Percentiles rank a stretch among this genome's conserved stretches.
Conservation (phyloP, 371 early-diverging fungal species). For the Mucor lusitanicus region DNA sequence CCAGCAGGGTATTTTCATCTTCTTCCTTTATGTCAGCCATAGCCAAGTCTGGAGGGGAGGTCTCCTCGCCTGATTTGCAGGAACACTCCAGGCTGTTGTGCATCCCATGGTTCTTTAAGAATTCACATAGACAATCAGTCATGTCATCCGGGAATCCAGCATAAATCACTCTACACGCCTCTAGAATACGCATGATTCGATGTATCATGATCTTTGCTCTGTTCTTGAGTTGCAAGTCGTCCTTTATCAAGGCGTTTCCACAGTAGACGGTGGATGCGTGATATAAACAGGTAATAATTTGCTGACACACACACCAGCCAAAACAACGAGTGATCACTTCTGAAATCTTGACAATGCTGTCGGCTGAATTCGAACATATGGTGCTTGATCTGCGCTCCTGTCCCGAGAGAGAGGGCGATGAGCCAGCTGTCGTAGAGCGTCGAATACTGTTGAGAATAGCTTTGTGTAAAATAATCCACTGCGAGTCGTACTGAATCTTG, state of each 20-base stretch:
- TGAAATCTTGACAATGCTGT: constrained; percentile 22
- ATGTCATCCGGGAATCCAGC: constrained; percentile 40
- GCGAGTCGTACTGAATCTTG: constrained; percentile 33
- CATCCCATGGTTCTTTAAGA: constrained; percentile 23
- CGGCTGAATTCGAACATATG: constrained; percentile 28
- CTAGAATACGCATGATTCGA: constrained; percentile 27
- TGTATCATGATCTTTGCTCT: constrained; percentile 25
- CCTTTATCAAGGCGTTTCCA: constrained; percentile 20
- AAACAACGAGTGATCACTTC: constrained; percentile 28
- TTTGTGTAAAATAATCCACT: constrained; percentile 38
- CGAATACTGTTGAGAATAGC: constrained; percentile 16
- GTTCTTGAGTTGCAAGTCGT: constrained; percentile 8
- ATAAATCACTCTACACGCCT: constrained; percentile 19
- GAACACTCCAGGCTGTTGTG: constrained; percentile 17
- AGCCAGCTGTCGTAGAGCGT: not conserved
- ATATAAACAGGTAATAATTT: constrained; percentile 29
- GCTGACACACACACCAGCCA: constrained; percentile 44
- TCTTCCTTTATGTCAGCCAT: not conserved
- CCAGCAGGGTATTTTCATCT: not conserved
- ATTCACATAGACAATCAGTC: constrained; percentile 30
- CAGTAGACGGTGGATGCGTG: constrained; percentile 43
- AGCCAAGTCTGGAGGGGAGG: not conserved
- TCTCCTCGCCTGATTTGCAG: not conserved
- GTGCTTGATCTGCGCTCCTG: constrained; percentile 17
- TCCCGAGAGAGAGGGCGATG: constrained; percentile 4